Conservation (phyloP, 2,329 filamentous ascomycete species). For the Penicillium glabrum region DNA sequence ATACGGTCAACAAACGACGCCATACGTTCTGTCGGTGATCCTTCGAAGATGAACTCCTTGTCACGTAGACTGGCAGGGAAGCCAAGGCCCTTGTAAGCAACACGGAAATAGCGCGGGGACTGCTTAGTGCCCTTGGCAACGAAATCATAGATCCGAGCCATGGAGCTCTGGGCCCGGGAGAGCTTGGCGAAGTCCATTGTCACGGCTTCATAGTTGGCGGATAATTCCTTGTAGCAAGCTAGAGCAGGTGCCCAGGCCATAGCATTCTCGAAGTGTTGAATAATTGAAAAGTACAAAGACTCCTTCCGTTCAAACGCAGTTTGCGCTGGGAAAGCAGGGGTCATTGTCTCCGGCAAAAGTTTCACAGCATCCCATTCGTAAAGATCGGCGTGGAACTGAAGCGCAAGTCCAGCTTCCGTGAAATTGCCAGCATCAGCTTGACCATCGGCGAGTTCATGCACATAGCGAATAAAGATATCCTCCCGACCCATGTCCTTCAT, state of each 20-base stretch:
- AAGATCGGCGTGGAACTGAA: constrained; percentile 86
- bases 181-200: constrained; percentile 90
- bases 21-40: constrained; percentile 71
- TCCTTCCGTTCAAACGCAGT: constrained; percentile 92
- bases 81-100: constrained; percentile 83
- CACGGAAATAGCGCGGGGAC: constrained; percentile 85
- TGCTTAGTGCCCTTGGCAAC: constrained; percentile 78
- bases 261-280: constrained; percentile 92
- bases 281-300: constrained; percentile 88
- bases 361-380: constrained; percentile 84
- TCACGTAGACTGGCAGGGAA: constrained; percentile 80
- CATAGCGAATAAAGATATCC: constrained; percentile 93
- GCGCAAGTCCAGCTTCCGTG: constrained; percentile 83
- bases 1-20: constrained; percentile 85
- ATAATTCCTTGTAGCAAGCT: constrained; percentile 84
- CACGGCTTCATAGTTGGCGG: constrained; percentile 85
- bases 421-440: constrained; percentile 75
- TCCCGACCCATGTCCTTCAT: constrained; percentile 95
- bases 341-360: constrained; percentile 64
- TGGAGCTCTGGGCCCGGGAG: constrained; percentile 82
- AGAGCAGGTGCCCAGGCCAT: constrained; percentile 89
- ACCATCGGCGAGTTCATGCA: constrained; percentile 81
- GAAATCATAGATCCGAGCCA: constrained; percentile 87
- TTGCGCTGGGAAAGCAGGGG: constrained; percentile 78
- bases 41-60: constrained; percentile 92